Conservation (phyloP, 495 filamentous ascomycete genomes). For the Lasiosphaeria ovina region DNA sequence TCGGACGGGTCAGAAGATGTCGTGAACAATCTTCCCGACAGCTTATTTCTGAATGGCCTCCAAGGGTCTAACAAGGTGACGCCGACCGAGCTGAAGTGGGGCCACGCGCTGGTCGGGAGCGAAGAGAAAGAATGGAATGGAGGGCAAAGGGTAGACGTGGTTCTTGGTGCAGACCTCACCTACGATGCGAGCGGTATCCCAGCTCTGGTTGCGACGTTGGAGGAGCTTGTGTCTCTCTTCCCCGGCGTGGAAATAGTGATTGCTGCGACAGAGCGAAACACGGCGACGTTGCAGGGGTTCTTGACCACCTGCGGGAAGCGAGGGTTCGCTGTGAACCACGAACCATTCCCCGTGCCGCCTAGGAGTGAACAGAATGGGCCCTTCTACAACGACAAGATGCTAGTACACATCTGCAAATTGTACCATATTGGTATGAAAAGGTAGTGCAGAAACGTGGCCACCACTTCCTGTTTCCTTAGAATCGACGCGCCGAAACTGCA, state of each 20-base stretch:
- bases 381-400: slow-evolving; percentile 45
- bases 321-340: slow-evolving; percentile 34
- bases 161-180: slow-evolving; percentile 53
- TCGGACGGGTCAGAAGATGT: slow-evolving; percentile 81
- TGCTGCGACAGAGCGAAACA: slow-evolving; percentile 49
- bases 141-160: slow-evolving; percentile 42
- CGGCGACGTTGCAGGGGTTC: slow-evolving; percentile 44
- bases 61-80: slow-evolving; percentile 43
- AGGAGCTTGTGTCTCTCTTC: slow-evolving; percentile 38
- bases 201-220: slow-evolving; percentile 44
- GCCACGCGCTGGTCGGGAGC: slow-evolving; percentile 47
- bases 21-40: slow-evolving; percentile 65
- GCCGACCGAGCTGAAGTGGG: slow-evolving; percentile 60
- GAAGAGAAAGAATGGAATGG: slow-evolving; percentile 45
- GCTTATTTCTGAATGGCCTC: slow-evolving; percentile 64
- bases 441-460: neutral
- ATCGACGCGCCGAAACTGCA: too few relatives aligned
- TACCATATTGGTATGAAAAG: slow-evolving; percentile 11
- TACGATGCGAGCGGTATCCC: slow-evolving; percentile 48
- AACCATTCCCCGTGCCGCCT: slow-evolving; percentile 33
- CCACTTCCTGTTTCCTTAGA: too few relatives aligned
- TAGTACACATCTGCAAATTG: slow-evolving; percentile 44
- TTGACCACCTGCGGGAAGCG: slow-evolving; percentile 33
- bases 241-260: slow-evolving; percentile 41
- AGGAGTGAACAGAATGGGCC: slow-evolving; percentile 44